Percentiles rank a stretch among this genome's conserved stretches.
phyloP scores from a whole-genome alignment of 192 early-diverging fungal species.

The Backusella australiensis region DNA sequence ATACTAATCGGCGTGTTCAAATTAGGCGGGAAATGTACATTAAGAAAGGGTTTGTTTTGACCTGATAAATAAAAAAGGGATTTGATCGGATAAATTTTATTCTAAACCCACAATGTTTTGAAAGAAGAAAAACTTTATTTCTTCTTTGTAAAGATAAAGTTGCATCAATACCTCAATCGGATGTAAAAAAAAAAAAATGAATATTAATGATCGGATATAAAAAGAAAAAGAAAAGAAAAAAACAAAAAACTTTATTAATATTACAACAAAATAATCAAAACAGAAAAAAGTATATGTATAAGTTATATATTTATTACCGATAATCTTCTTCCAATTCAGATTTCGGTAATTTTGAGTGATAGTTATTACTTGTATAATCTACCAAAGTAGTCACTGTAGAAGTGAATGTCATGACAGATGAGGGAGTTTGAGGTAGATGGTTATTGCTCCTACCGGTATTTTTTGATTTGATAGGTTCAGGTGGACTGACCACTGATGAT shows the following conservation, averaged over 20 bases:
- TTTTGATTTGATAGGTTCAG: constrained; percentile 6
- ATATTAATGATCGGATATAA: not conserved
- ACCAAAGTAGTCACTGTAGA: constrained; percentile 21
- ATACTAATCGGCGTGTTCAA: not conserved
- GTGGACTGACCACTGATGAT: not conserved
- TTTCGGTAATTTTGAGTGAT: not conserved
- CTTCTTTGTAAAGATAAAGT: not conserved
- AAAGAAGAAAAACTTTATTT: not conserved
- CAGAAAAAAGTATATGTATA: not conserved
- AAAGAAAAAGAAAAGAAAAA: not conserved
- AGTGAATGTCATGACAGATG: constrained; percentile 20
- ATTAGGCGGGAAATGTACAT: not conserved
- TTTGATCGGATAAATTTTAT: not conserved
- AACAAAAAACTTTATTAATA: constrained; percentile 3
- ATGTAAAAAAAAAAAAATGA: not conserved
- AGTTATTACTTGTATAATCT: constrained; percentile 10
- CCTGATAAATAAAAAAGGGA: not conserved
- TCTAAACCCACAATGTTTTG: not conserved
- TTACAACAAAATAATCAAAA: not conserved
- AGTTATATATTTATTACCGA: not conserved
- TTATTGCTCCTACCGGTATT: not conserved
- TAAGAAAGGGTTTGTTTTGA: not conserved
- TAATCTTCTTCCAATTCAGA: constrained; percentile 1
- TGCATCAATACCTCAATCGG: not conserved
- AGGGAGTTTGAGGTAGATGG: constrained; percentile 11